Evolutionary conservation across 2,329 filamentous ascomycete genomes (phyloP).

Genomic region (Hypoxylon sp.): DNA sequence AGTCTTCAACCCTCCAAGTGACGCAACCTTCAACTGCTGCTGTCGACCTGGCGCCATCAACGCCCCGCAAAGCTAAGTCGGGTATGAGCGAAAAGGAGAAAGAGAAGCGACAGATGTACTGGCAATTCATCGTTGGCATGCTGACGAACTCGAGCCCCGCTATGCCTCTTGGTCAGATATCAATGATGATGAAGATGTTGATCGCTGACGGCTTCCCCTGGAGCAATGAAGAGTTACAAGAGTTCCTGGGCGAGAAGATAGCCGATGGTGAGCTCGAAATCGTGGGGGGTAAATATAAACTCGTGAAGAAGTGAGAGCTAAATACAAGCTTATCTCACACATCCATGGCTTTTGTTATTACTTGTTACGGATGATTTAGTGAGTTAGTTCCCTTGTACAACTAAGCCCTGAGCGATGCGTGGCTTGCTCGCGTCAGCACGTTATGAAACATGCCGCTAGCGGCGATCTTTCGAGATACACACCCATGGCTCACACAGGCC

Average conservation of each 20-base stretch:
- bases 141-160: constrained; percentile 87
- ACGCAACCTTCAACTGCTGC: constrained; percentile 43
- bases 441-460: constrained; percentile 34
- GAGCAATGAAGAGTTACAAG: constrained; percentile 88
- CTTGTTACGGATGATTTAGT: background rate
- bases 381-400: constrained; percentile 10
- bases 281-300: constrained; percentile 78
- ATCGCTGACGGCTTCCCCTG: constrained; percentile 90
- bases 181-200: constrained; percentile 96
- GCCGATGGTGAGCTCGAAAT: constrained; percentile 78
- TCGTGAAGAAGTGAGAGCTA: constrained; percentile 68
- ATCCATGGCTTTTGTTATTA: background rate
- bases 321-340: constrained; percentile 24
- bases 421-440: constrained; percentile 38
- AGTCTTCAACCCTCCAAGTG: constrained; percentile 45
- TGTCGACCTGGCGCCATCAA: constrained; percentile 54
- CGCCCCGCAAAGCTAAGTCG: constrained; percentile 65
- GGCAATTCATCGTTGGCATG: constrained; percentile 95
- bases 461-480: constrained; percentile 30
- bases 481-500: constrained; percentile 10
- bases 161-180: constrained; percentile 85
- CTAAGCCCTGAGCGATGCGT: constrained; percentile 3
- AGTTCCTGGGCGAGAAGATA: constrained; percentile 86
- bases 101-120: constrained; percentile 77
- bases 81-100: constrained; percentile 75